Evolutionary conservation across 192 early-diverging fungal genomes (phyloP).

Genomic region (Coemansia javaensis): DNA sequence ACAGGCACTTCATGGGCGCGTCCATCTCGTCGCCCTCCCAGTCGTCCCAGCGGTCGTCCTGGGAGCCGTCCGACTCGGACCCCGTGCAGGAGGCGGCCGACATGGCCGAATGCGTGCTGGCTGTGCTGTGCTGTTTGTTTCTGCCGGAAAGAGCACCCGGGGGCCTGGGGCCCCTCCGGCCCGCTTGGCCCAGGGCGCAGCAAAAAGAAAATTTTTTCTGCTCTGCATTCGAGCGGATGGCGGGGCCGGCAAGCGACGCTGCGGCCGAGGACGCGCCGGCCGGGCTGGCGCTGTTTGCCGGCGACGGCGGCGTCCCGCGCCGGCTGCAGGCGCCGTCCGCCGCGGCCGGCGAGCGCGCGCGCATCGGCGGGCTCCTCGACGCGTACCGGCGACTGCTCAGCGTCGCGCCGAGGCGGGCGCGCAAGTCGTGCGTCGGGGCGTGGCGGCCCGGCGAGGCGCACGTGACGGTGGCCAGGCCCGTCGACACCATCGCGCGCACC

Average conservation of each 20-base stretch:
- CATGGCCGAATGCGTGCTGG: constrained; percentile 23
- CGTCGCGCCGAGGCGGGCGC: constrained; percentile 13
- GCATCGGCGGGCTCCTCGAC: constrained; percentile 2
- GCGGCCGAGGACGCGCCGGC: constrained; percentile 3
- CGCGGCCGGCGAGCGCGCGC: constrained; percentile 7
- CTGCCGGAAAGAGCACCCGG: too few relatives aligned
- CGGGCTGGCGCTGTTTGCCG: constrained; percentile 10
- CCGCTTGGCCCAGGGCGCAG: too few relatives aligned
- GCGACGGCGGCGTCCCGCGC: constrained; percentile 6
- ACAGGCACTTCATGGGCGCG: constrained; percentile 62
- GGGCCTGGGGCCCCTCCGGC: too few relatives aligned
- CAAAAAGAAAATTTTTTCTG: neutral
- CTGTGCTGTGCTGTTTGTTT: too few relatives aligned
- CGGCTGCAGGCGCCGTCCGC: constrained; percentile 16
- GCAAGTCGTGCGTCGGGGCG: constrained; percentile 17
- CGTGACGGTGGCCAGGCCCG: constrained; percentile 15
- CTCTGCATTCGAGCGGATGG: neutral
- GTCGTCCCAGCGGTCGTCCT: constrained; percentile 64
- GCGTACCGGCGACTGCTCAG: constrained; percentile 26
- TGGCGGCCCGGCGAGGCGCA: neutral
- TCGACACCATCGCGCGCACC: constrained; percentile 21
- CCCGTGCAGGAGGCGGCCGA: constrained; percentile 46
- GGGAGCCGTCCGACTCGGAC: constrained; percentile 48
- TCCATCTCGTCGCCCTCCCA: constrained; percentile 65
- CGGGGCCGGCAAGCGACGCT: neutral